Evolutionary conservation across 2,329 filamentous ascomycete species (phyloP), one percentile per base, ranked within the genome.

Genomic region (Calcarisporium arbuscula): DNA sequence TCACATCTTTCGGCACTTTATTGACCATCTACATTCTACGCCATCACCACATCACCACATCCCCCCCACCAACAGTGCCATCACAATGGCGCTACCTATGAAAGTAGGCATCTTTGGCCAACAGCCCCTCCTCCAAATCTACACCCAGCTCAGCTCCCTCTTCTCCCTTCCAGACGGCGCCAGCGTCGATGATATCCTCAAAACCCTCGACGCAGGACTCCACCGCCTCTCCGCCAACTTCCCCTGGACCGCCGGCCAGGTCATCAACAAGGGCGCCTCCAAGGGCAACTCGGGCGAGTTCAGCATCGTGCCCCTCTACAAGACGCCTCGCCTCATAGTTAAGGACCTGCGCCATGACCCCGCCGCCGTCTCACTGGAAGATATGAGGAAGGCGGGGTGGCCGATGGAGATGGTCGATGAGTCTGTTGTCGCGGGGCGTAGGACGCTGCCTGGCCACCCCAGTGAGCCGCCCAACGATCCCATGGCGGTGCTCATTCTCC

Each of bases 361-460:
- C 2, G 46, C 47, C 4, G 45, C 57, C 4, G 58, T 64, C 1
- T 59, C 56, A 0, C 61, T 70, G 51, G 47, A 60, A 3, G 46
- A 43, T 0, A 45, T 74, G 14, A 45, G 51, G 22, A 32, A 48
- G 8, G 56, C 60, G 1, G 42, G 52, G 1, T 74, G 65, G 20
- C 70, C 72, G 0, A 59, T 70, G 36, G 45, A 45, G 19, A 65
- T 74, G 62, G 53, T 77, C 5, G 62, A 70, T 30, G 69, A 70
- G 42, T 45, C 47, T 14, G 23, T 59, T 6, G 44, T 72, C 36
- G 60, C 61, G 2, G 62, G 68, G 0, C 51, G 54, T 14, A 60
- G 52, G 6, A 69, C 65, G 0, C 37, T 72, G 0, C 54, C 61
- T 1, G 28, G 40, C 23, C 46, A 51, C 0, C 51, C 44, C 2